These are phyloP conservation scores for Coemansia sp. DNA, from an alignment of 192 early-diverging fungal genomes.

Conservation along the genomic window DNA sequence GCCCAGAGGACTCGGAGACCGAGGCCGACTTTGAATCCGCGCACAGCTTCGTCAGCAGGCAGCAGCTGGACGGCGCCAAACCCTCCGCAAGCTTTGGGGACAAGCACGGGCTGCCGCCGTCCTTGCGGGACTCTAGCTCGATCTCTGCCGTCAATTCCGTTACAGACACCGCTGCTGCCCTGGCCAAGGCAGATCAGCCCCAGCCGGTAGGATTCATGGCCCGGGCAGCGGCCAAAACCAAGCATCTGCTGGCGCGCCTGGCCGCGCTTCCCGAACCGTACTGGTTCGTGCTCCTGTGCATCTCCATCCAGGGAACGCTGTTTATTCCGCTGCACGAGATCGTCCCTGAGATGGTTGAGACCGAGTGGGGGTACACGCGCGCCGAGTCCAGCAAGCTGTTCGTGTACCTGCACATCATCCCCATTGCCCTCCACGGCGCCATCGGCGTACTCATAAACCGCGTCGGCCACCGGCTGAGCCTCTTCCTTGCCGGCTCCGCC, in stretches of 20 bases:
- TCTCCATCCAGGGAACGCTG: slow-evolving; percentile 40
- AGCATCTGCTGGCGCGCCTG: slow-evolving; percentile 33
- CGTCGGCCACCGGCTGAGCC: slow-evolving; percentile 44
- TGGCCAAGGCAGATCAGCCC: too few species aligned
- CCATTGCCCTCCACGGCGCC: slow-evolving; percentile 50
- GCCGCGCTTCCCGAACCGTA: slow-evolving; percentile 44
- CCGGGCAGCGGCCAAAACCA: slow-evolving; percentile 12
- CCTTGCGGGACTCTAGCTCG: not conserved
- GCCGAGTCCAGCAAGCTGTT: slow-evolving; percentile 42
- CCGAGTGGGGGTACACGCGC: slow-evolving; percentile 42
- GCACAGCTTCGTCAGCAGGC: slow-evolving; percentile 2
- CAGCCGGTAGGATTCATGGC: not conserved
- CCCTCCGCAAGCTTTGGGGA: not conserved
- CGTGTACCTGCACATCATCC: slow-evolving; percentile 51
- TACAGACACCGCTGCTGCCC: not conserved
- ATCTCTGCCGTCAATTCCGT: not conserved
- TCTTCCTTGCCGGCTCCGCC: slow-evolving; percentile 40
- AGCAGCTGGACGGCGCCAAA: not conserved
- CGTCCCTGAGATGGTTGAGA: slow-evolving; percentile 48
- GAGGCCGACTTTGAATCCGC: not conserved
- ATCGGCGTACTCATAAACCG: slow-evolving; percentile 56
- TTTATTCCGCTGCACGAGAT: slow-evolving; percentile 48
- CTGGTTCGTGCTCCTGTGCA: slow-evolving; percentile 44
- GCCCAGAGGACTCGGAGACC: not conserved
- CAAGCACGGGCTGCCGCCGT: not conserved